Percentiles rank a stretch among this genome's conserved stretches.
These are phyloP conservation scores for Parastagonospora avenae DNA, from an alignment of 2,329 filamentous ascomycete species.

Conservation along the genomic window DNA sequence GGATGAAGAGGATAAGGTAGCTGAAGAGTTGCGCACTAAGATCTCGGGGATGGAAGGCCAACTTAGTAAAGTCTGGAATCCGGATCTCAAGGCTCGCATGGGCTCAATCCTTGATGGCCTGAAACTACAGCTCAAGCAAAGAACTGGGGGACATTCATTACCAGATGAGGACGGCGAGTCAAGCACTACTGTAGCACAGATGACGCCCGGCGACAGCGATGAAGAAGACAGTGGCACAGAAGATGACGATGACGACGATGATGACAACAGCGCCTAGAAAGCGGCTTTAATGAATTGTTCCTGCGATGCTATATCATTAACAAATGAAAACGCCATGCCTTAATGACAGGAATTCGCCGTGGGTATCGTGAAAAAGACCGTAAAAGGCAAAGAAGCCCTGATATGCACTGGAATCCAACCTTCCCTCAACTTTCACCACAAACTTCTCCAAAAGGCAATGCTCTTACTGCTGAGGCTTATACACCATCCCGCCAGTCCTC, in stretches of 20 bases:
- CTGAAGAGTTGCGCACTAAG: conserved; percentile 38
- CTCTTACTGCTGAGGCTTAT: conserved; percentile 41
- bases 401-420: neutral
- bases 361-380: conserved; percentile 4
- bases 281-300: neutral
- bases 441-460: no score
- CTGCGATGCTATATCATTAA: neutral
- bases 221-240: neutral
- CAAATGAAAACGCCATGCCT: neutral
- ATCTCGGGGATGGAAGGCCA: conserved; percentile 45
- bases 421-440: no score
- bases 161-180: neutral
- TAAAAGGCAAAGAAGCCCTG: neutral
- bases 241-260: neutral
- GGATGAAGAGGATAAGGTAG: conserved; percentile 25
- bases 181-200: neutral
- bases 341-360: neutral
- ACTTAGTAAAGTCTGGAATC: conserved; percentile 40
- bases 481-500: conserved; percentile 39
- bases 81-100: conserved; percentile 41
- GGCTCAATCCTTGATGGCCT: conserved; percentile 35
- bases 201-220: neutral
- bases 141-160: conserved; percentile 8
- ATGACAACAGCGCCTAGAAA: neutral
- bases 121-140: conserved; percentile 33